These are phyloP conservation scores for Sanguinoderma infundibulare DNA, from an alignment of 1,284 basidiomycete genomes.

Conservation along the genomic window DNA sequence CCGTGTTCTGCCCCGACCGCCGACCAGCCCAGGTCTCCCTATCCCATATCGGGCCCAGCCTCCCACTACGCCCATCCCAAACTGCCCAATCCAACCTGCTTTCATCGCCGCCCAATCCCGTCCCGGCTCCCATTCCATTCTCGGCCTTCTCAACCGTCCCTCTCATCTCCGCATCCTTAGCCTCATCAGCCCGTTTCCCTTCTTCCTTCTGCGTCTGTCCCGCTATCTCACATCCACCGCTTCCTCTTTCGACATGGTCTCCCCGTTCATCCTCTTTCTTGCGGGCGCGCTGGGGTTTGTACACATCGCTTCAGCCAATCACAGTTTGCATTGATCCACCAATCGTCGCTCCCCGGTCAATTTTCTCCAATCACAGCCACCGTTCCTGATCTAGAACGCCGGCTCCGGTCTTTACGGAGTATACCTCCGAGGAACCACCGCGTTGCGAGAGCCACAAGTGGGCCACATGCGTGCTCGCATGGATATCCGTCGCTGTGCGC, in stretches of 20 bases:
- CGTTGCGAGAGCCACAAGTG: too few species aligned
- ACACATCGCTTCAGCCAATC: neutral
- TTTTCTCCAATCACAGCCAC: conserved; percentile 15
- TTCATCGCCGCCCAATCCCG: neutral
- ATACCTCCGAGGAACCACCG: too few species aligned
- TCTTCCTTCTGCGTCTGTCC: neutral
- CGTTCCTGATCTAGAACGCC: neutral
- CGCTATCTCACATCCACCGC: neutral
- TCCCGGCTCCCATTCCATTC: neutral
- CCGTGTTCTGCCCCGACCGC: neutral
- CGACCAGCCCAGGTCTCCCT: neutral
- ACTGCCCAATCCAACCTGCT: too few species aligned
- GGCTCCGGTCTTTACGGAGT: neutral
- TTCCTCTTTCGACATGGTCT: neutral
- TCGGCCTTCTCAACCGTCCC: neutral
- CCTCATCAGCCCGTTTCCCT: neutral
- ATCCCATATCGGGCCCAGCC: neutral
- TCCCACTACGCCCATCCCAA: neutral
- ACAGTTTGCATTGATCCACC: neutral
- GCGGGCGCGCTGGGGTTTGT: neutral
- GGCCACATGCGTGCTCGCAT: too few species aligned
- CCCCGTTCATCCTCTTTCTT: too few species aligned
- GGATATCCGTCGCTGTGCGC: neutral
- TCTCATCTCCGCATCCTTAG: neutral
- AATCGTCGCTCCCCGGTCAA: conserved; percentile 5